A percentile compares a stretch with the other conserved stretches of the same genome.
Conservation (phyloP, 352 stramenopile genomes). For the Pythium utonaiense region DNA sequence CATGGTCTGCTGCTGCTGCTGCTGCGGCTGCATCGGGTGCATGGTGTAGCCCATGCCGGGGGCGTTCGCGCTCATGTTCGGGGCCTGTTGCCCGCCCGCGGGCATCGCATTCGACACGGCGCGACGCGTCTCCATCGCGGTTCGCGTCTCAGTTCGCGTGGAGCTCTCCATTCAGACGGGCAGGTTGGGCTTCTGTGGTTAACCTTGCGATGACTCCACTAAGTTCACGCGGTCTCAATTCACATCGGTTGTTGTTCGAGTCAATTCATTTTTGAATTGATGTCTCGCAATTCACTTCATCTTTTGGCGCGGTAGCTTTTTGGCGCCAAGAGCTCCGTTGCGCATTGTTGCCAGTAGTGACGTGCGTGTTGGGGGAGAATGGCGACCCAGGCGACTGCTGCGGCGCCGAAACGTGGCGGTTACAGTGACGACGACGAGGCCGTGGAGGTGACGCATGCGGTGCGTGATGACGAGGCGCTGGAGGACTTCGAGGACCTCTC, state of each 20-base stretch:
- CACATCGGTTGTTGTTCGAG: background rate
- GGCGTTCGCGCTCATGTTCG: background rate
- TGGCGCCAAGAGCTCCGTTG: slow-evolving; percentile 15
- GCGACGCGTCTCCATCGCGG: slow-evolving; percentile 16
- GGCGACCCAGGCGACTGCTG: background rate
- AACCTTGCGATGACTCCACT: too few species aligned
- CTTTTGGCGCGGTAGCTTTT: slow-evolving; percentile 20
- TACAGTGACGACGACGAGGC: slow-evolving; percentile 13
- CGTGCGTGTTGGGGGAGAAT: background rate
- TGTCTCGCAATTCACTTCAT: background rate
- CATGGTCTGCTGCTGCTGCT: slow-evolving; percentile 17
- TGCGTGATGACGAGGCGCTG: slow-evolving; percentile 32
- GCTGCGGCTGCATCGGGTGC: slow-evolving; percentile 22
- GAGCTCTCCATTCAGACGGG: background rate
- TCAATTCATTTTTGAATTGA: slow-evolving; percentile 3
- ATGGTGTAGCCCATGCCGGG: slow-evolving; percentile 20
- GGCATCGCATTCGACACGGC: background rate
- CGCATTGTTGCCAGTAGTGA: background rate
- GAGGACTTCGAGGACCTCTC: slow-evolving; percentile 63
- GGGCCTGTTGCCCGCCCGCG: background rate
- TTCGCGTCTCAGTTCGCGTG: background rate
- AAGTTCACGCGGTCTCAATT: background rate
- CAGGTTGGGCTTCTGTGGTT: too few species aligned
- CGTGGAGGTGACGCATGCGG: slow-evolving; percentile 15
- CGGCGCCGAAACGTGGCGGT: background rate